Evolutionary conservation across 2,329 filamentous ascomycete genomes (phyloP).

Genomic region (Colletotrichum destructivum): DNA sequence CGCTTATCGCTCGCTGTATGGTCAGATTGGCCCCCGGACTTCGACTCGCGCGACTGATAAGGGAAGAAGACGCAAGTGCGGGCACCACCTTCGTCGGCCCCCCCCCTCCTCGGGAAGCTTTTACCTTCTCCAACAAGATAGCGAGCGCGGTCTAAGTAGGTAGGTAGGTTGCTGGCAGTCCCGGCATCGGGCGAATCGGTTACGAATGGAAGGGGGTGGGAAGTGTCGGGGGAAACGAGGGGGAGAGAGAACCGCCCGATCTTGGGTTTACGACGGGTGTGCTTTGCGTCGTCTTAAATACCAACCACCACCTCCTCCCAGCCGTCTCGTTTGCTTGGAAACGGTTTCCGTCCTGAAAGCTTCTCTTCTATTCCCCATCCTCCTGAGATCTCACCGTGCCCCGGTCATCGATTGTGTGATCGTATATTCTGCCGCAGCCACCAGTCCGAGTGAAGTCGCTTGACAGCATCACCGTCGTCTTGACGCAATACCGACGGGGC

Average conservation of each 20-base stretch:
- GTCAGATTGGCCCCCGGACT: conserved; percentile 14
- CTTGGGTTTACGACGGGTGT: conserved; percentile 30
- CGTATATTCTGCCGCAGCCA: background rate
- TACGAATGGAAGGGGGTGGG: background rate
- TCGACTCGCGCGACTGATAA: conserved; percentile 37
- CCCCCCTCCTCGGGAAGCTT: conserved; percentile 17
- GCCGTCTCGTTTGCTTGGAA: background rate
- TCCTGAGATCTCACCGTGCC: background rate
- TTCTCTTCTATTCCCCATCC: too few relatives aligned
- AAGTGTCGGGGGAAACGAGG: background rate
- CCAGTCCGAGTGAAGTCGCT: background rate
- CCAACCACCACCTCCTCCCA: background rate
- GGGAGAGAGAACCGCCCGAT: background rate
- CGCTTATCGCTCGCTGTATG: conserved; percentile 28
- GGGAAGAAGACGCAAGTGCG: conserved; percentile 4
- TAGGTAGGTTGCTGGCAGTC: conserved; percentile 5
- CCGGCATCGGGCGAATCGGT: conserved; percentile 33
- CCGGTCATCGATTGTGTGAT: conserved; percentile 25
- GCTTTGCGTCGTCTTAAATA: conserved; percentile 27
- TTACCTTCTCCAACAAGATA: conserved; percentile 2
- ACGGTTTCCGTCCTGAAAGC: background rate
- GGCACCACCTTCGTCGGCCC: background rate
- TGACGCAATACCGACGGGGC: background rate
- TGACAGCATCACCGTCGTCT: background rate
- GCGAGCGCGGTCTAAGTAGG: background rate